These are phyloP conservation scores for Fusarium graminum DNA, from an alignment of 2,329 filamentous ascomycete genomes.

Conservation along the genomic window DNA sequence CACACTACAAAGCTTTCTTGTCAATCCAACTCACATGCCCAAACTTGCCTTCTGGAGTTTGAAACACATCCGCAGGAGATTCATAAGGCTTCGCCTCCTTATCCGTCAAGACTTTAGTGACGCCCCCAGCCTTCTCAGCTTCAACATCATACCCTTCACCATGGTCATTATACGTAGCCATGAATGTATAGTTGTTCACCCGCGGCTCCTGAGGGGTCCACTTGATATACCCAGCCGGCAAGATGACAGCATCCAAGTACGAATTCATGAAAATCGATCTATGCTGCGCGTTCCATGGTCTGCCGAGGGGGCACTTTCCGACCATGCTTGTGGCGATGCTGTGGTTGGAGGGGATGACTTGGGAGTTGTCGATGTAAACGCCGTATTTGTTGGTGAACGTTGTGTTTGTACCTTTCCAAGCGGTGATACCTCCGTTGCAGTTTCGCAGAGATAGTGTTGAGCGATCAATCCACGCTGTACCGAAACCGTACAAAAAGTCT, in stretches of 20 bases:
- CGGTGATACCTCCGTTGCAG: conserved; percentile 76
- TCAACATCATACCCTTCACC: conserved; percentile 68
- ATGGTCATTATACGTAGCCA: conserved; percentile 66
- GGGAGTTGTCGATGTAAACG: conserved; percentile 70
- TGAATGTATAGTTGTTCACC: conserved; percentile 61
- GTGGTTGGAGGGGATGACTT: conserved; percentile 67
- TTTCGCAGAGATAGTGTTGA: conserved; percentile 67
- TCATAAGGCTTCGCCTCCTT: conserved; percentile 48
- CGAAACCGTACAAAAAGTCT: conserved; percentile 78
- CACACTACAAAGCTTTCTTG: conserved; percentile 14
- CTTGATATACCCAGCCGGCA: conserved; percentile 64
- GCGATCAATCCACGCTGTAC: conserved; percentile 71
- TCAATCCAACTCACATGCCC: conserved; percentile 35
- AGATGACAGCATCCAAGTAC: conserved; percentile 67
- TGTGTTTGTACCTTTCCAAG: conserved; percentile 75
- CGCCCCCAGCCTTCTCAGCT: conserved; percentile 54
- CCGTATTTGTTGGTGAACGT: conserved; percentile 76
- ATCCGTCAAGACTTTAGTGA: conserved; percentile 62
- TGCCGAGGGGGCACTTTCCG: conserved; percentile 68
- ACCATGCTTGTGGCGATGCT: conserved; percentile 53
- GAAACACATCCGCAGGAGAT: conserved; percentile 34
- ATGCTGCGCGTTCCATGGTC: conserved; percentile 73
- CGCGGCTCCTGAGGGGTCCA: conserved; percentile 13
- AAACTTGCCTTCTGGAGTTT: conserved; percentile 33
- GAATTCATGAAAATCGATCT: conserved; percentile 68